These are phyloP conservation scores for Pyrenochaeta sp. DNA, from an alignment of 2,329 filamentous ascomycete genomes.

Conservation along the genomic window DNA sequence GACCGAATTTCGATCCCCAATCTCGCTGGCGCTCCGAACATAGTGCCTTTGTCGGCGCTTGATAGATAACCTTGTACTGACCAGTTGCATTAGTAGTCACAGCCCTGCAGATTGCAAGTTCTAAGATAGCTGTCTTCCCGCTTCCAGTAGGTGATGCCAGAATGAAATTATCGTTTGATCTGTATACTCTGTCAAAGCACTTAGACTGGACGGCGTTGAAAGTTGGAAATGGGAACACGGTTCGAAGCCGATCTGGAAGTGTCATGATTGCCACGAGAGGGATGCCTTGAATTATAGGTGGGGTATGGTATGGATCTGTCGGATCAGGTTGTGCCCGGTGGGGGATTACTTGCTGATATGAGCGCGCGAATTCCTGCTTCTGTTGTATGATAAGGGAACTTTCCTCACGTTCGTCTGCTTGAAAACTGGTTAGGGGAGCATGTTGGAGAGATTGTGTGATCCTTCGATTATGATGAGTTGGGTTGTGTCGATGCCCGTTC, in stretches of 20 bases:
- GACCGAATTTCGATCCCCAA: slow-evolving; percentile 77
- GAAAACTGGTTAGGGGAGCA: background rate
- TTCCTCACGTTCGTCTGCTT: background rate
- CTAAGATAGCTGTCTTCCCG: slow-evolving; percentile 83
- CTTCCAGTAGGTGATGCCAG: slow-evolving; percentile 84
- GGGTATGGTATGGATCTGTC: slow-evolving; percentile 7
- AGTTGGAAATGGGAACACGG: slow-evolving; percentile 74
- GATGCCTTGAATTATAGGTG: slow-evolving; percentile 65
- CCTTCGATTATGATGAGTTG: background rate
- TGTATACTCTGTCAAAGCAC: slow-evolving; percentile 73
- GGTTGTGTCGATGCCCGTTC: background rate
- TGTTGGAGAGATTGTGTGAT: slow-evolving; percentile 4
- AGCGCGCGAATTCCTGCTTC: background rate
- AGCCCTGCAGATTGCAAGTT: slow-evolving; percentile 81
- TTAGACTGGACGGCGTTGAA: slow-evolving; percentile 88
- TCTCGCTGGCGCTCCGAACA: slow-evolving; percentile 80
- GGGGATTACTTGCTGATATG: background rate
- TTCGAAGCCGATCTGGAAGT: slow-evolving; percentile 73
- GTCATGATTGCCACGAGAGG: slow-evolving; percentile 65
- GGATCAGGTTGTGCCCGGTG: background rate
- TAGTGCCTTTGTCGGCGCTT: slow-evolving; percentile 83
- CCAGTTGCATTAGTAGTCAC: slow-evolving; percentile 64
- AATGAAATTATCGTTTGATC: slow-evolving; percentile 77
- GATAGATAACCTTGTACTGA: slow-evolving; percentile 83
- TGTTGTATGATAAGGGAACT: background rate